phyloP scores from a whole-genome alignment of 1,139 yeast species.

The Suhomyces terraborum region DNA sequence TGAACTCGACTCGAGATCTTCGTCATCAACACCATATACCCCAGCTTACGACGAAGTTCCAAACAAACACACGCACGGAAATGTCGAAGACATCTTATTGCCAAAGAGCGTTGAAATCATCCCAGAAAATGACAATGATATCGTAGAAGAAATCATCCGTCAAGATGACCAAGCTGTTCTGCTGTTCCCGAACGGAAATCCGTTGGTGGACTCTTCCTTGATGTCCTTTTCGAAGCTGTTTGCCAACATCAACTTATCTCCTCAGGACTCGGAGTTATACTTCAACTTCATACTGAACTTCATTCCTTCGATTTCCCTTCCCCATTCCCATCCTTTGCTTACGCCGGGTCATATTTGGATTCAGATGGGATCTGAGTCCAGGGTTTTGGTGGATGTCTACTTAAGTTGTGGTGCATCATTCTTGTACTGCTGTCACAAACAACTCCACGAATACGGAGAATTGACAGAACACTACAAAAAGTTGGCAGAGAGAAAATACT shows the following conservation, averaged over 20 bases:
- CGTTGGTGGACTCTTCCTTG: slow-evolving; percentile 5
- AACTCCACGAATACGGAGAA: slow-evolving; percentile 3
- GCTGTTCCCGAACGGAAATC: not conserved
- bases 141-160: not conserved
- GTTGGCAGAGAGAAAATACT: slow-evolving; percentile 26
- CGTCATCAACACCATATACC: not conserved
- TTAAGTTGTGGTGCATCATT: slow-evolving; percentile 41
- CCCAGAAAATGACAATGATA: not conserved
- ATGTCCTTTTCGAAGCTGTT: slow-evolving; percentile 13
- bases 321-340: slow-evolving; percentile 40
- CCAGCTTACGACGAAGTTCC: not conserved
- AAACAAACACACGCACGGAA: not conserved
- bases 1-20: slow-evolving; percentile 2
- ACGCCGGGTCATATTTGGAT: slow-evolving; percentile 33
- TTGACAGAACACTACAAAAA: slow-evolving; percentile 11
- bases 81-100: not conserved
- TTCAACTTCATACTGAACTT: slow-evolving; percentile 37
- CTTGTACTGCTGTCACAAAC: slow-evolving; percentile 23
- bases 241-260: slow-evolving; percentile 14
- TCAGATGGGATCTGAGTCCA: slow-evolving; percentile 28
- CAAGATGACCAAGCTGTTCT: not conserved
- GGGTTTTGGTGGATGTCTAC: slow-evolving; percentile 33
- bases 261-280: slow-evolving; percentile 21
- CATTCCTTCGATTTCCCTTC: slow-evolving; percentile 42
- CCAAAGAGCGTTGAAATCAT: not conserved